Percentiles rank a stretch among this genome's conserved stretches.
Conservation (phyloP, 1,139 yeast genomes). For the Yamadazyma aaseri region DNA sequence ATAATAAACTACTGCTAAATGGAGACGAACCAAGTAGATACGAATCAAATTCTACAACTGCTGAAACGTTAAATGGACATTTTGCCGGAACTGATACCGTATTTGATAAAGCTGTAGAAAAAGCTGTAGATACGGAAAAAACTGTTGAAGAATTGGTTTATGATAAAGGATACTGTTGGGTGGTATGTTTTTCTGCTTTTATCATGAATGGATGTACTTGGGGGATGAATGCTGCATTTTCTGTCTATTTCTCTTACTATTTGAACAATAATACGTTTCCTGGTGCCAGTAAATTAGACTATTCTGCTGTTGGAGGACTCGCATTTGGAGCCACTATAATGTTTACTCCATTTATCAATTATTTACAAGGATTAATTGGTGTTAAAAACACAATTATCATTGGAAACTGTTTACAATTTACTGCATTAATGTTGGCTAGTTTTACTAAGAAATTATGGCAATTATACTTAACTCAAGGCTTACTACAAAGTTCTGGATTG, state of each 20-base stretch:
- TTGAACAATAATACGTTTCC: constrained; percentile 22
- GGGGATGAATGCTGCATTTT: constrained; percentile 47
- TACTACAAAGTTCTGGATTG: constrained; percentile 28
- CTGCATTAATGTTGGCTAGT: constrained; percentile 46
- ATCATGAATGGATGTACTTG: constrained; percentile 36
- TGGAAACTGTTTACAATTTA: constrained; percentile 40
- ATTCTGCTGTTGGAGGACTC: constrained; percentile 26
- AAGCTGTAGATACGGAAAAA: too few relatives aligned
- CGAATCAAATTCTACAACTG: too few relatives aligned
- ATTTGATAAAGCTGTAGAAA: too few relatives aligned
- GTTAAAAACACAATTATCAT: constrained; percentile 25
- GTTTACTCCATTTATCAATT: constrained; percentile 30
- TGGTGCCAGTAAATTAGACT: constrained; percentile 20
- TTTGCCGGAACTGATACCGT: too few relatives aligned
- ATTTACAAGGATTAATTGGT: constrained; percentile 28
- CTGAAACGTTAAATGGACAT: too few relatives aligned
- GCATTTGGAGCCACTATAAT: constrained; percentile 18
- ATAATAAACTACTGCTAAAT: too few relatives aligned
- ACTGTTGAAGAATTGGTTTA: too few relatives aligned
- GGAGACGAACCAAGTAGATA: too few relatives aligned
- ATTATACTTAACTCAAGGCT: constrained; percentile 30
- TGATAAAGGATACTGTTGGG: constrained; percentile 45
- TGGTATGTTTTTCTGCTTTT: constrained; percentile 32
- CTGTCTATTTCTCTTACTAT: constrained; percentile 42
- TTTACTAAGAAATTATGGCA: constrained; percentile 36